A percentile compares a stretch with the other conserved stretches of the same genome.
These are phyloP conservation scores for Stentor roeselii DNA, from an alignment of 73 alveolate genomes.

Conservation along the genomic window DNA sequence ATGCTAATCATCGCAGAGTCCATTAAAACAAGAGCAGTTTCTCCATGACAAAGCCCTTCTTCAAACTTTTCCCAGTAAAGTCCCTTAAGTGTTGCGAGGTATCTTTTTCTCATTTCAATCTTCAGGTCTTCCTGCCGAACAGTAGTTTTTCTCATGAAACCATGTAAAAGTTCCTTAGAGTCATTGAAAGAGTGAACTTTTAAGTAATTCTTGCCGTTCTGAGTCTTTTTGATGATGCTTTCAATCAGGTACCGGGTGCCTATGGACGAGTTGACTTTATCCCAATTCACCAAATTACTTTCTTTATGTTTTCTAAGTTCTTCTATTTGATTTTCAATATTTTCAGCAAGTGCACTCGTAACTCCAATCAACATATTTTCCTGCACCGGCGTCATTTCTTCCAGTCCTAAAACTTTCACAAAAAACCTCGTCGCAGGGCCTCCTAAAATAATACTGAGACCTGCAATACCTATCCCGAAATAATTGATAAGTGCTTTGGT, in stretches of 20 bases:
- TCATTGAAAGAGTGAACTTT: too few relatives aligned
- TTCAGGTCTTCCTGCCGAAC: constrained; percentile 19
- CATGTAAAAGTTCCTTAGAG: neutral
- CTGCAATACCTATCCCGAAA: constrained; percentile 43
- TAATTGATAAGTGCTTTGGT: constrained; percentile 29
- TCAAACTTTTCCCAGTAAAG: constrained; percentile 45
- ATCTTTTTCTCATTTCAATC: constrained; percentile 35
- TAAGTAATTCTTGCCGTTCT: neutral
- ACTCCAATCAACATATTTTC: constrained; percentile 31
- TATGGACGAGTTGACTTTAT: constrained; percentile 13
- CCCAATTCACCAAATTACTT: constrained; percentile 34
- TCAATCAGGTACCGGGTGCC: constrained; percentile 14
- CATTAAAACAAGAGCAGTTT: constrained; percentile 25
- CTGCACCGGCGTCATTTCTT: constrained; percentile 31
- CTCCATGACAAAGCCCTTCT: constrained; percentile 33
- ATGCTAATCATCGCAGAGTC: constrained; percentile 32
- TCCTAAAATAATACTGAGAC: constrained; percentile 33
- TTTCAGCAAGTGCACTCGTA: neutral
- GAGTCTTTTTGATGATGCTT: constrained; percentile 16
- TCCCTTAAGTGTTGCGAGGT: constrained; percentile 36
- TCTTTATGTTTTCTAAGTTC: constrained; percentile 26
- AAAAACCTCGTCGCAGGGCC: constrained; percentile 31
- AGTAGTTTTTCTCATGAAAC: neutral
- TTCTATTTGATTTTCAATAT: constrained; percentile 24
- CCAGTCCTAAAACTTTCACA: constrained; percentile 5